phyloP scores from a whole-genome alignment of 345 rosid species.

The Salix caprea region DNA sequence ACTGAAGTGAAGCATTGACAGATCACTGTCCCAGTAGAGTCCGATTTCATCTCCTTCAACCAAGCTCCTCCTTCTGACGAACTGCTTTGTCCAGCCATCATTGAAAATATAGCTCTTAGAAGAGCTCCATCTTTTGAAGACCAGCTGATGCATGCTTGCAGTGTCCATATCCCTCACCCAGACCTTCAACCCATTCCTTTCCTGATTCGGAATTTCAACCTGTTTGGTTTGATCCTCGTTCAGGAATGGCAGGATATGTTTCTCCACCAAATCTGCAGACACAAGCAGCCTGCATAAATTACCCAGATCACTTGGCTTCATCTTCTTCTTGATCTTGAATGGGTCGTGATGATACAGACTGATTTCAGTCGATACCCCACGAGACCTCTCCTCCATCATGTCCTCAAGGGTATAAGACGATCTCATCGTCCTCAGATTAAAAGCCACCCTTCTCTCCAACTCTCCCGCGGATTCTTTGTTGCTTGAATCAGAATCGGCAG shows the following conservation, averaged over 20 bases:
- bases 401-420: neutral
- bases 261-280: no score
- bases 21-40: neutral
- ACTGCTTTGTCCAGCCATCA: no score
- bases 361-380: neutral
- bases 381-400: neutral
- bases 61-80: neutral
- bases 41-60: neutral
- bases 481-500: neutral
- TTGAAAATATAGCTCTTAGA: no score
- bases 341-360: neutral
- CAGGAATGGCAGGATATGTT: no score
- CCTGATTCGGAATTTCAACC: no score
- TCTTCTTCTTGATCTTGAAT: slow-evolving; percentile 8
- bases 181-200: no score
- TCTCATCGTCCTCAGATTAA: neutral
- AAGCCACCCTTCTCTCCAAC: neutral
- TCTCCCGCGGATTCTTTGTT: neutral
- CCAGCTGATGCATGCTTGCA: no score
- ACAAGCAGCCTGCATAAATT: no score
- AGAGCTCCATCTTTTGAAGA: no score
- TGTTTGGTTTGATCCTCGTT: no score
- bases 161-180: neutral
- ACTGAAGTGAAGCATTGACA: neutral
- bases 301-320: neutral